A percentile compares a stretch with the other conserved stretches of the same genome.
Conservation (phyloP, 306 rosid species). For the Quercus engelmannii region DNA sequence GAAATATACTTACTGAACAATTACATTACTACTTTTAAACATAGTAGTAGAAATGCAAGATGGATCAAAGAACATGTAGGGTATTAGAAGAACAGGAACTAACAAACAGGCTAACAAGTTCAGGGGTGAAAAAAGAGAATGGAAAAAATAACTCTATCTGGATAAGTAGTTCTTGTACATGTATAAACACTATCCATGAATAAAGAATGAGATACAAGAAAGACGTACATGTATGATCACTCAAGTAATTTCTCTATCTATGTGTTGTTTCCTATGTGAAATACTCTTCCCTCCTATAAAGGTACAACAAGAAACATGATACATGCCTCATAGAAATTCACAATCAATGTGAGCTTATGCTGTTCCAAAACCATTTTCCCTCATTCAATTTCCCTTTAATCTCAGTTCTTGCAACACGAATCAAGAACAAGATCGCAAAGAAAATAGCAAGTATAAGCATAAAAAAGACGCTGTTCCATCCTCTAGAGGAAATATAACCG, state of each 20-base stretch:
- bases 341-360: constrained; percentile 18
- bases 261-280: constrained; percentile 4
- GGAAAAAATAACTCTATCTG: neutral
- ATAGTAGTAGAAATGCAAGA: neutral
- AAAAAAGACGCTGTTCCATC: constrained; percentile 81
- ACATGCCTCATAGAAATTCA: neutral
- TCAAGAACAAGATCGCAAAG: constrained; percentile 62
- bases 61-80: neutral
- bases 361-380: constrained; percentile 42
- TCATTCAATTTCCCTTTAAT: constrained; percentile 45
- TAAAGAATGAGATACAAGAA: constrained; percentile 15
- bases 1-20: neutral
- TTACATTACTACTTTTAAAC: neutral
- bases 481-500: constrained; percentile 62
- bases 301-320: neutral
- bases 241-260: constrained; percentile 12
- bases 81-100: neutral
- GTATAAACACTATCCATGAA: neutral
- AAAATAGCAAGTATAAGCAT: constrained; percentile 67
- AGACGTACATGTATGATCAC: constrained; percentile 13
- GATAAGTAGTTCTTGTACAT: neutral
- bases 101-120: neutral
- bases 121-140: neutral
- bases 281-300: neutral
- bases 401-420: constrained; percentile 62